These are phyloP conservation scores for Coniophora puteana DNA, from an alignment of 1,284 basidiomycete genomes.

Conservation along the genomic window DNA sequence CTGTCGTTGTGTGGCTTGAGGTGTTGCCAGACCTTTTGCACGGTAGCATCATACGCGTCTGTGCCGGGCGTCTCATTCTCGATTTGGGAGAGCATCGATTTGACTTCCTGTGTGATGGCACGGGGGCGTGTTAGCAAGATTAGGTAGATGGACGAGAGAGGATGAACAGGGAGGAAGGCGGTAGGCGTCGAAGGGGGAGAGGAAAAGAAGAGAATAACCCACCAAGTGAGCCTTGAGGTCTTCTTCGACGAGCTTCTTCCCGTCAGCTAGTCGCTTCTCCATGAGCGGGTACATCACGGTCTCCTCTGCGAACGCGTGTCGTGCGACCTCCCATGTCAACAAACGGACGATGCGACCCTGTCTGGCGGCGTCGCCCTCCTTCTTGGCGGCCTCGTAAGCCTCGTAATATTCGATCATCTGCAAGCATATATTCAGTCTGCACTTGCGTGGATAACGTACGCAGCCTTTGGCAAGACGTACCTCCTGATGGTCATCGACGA, in stretches of 20 bases:
- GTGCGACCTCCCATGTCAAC: constrained; percentile 56
- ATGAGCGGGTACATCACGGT: constrained; percentile 66
- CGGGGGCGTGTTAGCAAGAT: background rate
- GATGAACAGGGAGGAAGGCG: background rate
- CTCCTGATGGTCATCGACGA: constrained; percentile 6
- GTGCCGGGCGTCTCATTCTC: constrained; percentile 42
- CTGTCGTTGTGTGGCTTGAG: constrained; percentile 51
- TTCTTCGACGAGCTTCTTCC: constrained; percentile 49
- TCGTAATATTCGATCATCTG: constrained; percentile 58
- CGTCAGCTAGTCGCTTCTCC: constrained; percentile 58
- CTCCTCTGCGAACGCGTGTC: constrained; percentile 64
- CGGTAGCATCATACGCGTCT: constrained; percentile 35
- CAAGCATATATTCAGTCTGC: background rate
- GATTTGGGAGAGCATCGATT: constrained; percentile 45
- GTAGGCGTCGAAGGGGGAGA: too few species aligned
- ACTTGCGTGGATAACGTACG: background rate
- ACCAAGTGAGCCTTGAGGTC: constrained; percentile 62
- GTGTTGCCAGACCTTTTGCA: constrained; percentile 44
- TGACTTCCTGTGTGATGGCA: constrained; percentile 33
- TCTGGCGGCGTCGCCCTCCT: constrained; percentile 39
- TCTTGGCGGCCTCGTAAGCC: constrained; percentile 43
- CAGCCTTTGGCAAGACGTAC: background rate
- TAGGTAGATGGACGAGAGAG: too few species aligned
- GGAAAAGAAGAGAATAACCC: too few species aligned
- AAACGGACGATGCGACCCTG: constrained; percentile 55